A percentile compares a stretch with the other conserved stretches of the same genome.
Conservation (phyloP, 768 basidiomycete species). For the Tulasnella sp. region DNA sequence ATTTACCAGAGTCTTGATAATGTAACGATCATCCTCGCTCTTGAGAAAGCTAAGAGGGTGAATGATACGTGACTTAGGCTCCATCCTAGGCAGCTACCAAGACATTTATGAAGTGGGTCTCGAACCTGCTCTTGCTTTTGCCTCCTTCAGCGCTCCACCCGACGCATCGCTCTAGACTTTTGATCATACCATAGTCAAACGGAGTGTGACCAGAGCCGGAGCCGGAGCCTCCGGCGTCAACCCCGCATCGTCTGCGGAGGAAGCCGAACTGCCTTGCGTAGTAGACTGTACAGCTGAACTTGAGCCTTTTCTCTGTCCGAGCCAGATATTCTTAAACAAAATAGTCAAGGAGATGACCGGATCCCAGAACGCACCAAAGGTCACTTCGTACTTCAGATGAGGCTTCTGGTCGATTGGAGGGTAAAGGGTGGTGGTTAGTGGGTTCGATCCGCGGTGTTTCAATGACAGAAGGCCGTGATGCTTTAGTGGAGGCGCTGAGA, state of each 20-base stretch:
- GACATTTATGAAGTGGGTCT: too few species aligned
- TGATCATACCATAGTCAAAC: slow-evolving; percentile 35
- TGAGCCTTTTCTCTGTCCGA: slow-evolving; percentile 35
- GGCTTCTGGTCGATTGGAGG: slow-evolving; percentile 53
- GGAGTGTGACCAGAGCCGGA: slow-evolving; percentile 23
- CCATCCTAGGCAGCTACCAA: neutral
- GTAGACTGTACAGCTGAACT: slow-evolving; percentile 72
- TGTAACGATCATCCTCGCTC: slow-evolving; percentile 62
- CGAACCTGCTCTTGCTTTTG: slow-evolving; percentile 43
- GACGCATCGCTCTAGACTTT: slow-evolving; percentile 46
- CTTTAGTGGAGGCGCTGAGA: slow-evolving; percentile 25
- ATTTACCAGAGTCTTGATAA: slow-evolving; percentile 77
- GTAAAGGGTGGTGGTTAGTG: slow-evolving; percentile 10
- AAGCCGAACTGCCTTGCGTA: slow-evolving; percentile 72
- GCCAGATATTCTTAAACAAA: neutral
- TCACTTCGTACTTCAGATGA: slow-evolving; percentile 77
- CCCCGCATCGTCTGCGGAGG: slow-evolving; percentile 52
- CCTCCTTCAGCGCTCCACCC: slow-evolving; percentile 66
- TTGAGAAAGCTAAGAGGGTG: slow-evolving; percentile 69
- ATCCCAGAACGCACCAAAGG: slow-evolving; percentile 38
- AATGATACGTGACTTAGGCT: neutral
- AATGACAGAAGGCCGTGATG: slow-evolving; percentile 34
- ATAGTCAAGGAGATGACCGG: neutral
- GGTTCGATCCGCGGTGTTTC: too few species aligned
- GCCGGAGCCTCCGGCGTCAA: slow-evolving; percentile 33